Conservation (phyloP, 352 stramenopile species). For the Stephanocyclus meneghinianus region DNA sequence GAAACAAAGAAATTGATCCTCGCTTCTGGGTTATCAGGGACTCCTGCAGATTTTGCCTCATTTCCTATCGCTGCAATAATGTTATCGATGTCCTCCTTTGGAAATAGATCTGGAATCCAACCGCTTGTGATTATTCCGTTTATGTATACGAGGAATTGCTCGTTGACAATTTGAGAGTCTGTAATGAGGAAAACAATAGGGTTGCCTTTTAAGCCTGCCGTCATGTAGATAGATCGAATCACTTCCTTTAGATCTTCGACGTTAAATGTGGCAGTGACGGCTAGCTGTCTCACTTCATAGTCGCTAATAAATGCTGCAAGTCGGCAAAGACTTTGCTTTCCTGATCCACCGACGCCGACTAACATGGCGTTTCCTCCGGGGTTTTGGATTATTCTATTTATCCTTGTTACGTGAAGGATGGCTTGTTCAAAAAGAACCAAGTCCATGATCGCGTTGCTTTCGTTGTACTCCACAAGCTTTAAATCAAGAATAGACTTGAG, state of each 20-base stretch:
- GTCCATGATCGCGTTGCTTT: conserved; percentile 94
- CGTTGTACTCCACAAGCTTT: conserved; percentile 95
- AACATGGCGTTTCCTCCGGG: conserved; percentile 95
- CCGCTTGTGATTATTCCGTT: conserved; percentile 95
- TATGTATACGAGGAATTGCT: conserved; percentile 98
- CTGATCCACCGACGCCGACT: conserved; percentile 94
- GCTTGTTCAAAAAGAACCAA: conserved; percentile 97
- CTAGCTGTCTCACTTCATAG: conserved; percentile 94
- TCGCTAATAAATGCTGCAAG: conserved; percentile 94
- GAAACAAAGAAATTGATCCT: conserved; percentile 95
- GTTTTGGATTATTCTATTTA: conserved; percentile 95
- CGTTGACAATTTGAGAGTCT: conserved; percentile 97
- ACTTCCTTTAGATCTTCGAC: conserved; percentile 97
- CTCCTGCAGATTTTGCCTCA: conserved; percentile 92
- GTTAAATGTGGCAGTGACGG: conserved; percentile 93
- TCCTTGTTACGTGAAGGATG: conserved; percentile 95
- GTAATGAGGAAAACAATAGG: conserved; percentile 96
- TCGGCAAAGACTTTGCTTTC: conserved; percentile 95
- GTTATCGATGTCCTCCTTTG: conserved; percentile 94
- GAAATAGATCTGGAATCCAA: conserved; percentile 96
- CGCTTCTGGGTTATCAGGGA: conserved; percentile 91
- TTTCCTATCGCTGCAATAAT: conserved; percentile 89
- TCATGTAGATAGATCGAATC: conserved; percentile 94
- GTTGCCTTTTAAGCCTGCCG: conserved; percentile 90
- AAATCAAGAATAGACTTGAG: conserved; percentile 87